Base-by-base conservation (phyloP, 768 basidiomycete species). In the Russula dissimulans region DNA sequence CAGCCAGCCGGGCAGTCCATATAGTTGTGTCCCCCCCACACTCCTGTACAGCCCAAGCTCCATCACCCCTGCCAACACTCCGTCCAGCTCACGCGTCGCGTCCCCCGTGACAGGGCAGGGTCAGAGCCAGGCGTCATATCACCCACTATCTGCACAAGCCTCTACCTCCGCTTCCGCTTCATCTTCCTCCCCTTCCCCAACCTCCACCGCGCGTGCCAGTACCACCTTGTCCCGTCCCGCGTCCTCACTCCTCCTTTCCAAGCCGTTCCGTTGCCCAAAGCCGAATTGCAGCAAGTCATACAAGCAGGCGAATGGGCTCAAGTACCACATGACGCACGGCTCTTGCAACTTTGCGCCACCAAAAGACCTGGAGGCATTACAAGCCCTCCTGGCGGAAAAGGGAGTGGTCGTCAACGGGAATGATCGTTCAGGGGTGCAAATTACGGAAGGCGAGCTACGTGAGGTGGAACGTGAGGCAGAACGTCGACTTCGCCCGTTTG, bases 211-310 rank as follows among this genome's bases (percentile, higher is more conserved):
- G 2, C 76, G 76, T 17, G 73, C 78, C 1, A 75, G 73, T 62
- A 77, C 78, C 8, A 77, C 79, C 14, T 76, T 77, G 59, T 80
- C 79, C 36, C 78, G 73, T 10, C 77, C 78, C 63, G 75, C 81
- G 14, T 76, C 84, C 0, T 82, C 85, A 4, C 73, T 88, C n/a
- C 72, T 89, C 42, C 74, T 88, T 51, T 84, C 83, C 59, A 94
- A 94, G 72, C 91, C 92, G 4, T 95, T 93, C 82, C 80, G 84
- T 49, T 97, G 94, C 77, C 94, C 94, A 10, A 95, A 95, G 71
- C 85, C 90, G 0, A 92, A 93, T 65, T 97, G 94, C 78, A 92
- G 90, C 76, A 97, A 97, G 79, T 82, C 82, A 54, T 97, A 95
- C 78, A 95, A 95, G 77, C 93, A 95, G 73, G 91, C 91, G 45